phyloP scores from a whole-genome alignment of 371 early-diverging fungal species.

The Mucor piriformis region DNA sequence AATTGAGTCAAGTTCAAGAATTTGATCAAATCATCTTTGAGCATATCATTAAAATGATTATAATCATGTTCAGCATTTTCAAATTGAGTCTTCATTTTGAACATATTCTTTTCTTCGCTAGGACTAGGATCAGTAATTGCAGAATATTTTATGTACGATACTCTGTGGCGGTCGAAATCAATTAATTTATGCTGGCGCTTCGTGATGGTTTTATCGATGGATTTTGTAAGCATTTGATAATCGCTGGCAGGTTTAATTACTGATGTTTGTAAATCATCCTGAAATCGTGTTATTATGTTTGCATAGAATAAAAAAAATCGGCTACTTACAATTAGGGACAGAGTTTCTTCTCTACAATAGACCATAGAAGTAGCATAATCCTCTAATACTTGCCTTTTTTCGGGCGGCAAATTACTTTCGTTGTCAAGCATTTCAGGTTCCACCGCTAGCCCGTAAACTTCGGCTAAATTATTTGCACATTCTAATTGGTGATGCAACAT shows the following conservation, averaged over 20 bases:
- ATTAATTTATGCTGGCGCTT: slow-evolving; percentile 79
- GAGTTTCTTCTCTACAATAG: slow-evolving; percentile 49
- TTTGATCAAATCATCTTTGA: slow-evolving; percentile 69
- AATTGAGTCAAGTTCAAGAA: slow-evolving; percentile 58
- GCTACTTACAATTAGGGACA: slow-evolving; percentile 56
- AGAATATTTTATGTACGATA: slow-evolving; percentile 60
- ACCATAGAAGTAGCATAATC: slow-evolving; percentile 56
- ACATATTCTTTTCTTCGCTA: slow-evolving; percentile 69
- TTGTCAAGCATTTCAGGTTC: background rate
- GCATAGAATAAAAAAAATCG: background rate
- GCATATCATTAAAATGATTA: slow-evolving; percentile 65
- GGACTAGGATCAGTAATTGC: slow-evolving; percentile 62
- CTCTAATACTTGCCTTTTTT: slow-evolving; percentile 52
- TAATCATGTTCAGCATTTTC: slow-evolving; percentile 78
- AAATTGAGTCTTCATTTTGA: slow-evolving; percentile 63
- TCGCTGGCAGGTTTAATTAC: slow-evolving; percentile 67
- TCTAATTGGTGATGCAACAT: slow-evolving; percentile 65
- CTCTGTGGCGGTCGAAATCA: slow-evolving; percentile 78
- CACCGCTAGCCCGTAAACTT: slow-evolving; percentile 49
- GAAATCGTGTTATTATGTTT: slow-evolving; percentile 11
- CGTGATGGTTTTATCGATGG: slow-evolving; percentile 67
- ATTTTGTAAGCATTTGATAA: slow-evolving; percentile 57
- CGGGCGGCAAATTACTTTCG: slow-evolving; percentile 29
- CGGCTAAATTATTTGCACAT: slow-evolving; percentile 58
- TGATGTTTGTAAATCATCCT: slow-evolving; percentile 62